Conservation (phyloP, 495 filamentous ascomycete genomes). For the Talaromyces liani region DNA sequence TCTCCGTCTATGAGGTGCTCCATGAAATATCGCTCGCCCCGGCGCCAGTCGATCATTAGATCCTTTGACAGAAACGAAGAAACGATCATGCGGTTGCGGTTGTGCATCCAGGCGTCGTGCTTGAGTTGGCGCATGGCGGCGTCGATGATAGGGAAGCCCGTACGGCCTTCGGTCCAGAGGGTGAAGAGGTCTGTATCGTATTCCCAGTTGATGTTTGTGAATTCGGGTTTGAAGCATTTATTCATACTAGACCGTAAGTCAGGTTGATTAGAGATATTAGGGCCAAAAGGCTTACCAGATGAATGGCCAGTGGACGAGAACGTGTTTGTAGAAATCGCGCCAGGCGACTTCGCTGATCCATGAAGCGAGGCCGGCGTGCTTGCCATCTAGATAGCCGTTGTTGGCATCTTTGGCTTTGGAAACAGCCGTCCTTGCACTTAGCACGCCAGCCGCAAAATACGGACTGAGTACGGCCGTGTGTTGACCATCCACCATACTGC, state of each 20-base stretch:
- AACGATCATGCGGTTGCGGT: constrained; percentile 81
- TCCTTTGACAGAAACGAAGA: constrained; percentile 86
- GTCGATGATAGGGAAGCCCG: constrained; percentile 83
- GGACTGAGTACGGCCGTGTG: constrained; percentile 70
- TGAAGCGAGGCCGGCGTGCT: constrained; percentile 55
- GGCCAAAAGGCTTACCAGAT: constrained; percentile 50
- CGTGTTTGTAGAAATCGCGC: constrained; percentile 91
- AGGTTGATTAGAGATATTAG: not conserved
- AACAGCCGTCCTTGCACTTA: constrained; percentile 72
- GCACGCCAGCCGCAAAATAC: constrained; percentile 68
- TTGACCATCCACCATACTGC: constrained; percentile 53
- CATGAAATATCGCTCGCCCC: constrained; percentile 88
- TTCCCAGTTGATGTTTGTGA: constrained; percentile 76
- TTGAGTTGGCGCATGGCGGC: constrained; percentile 84
- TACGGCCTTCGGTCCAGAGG: constrained; percentile 70
- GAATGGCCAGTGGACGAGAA: constrained; percentile 80
- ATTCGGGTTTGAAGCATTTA: constrained; percentile 87
- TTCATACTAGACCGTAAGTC: constrained; percentile 57
- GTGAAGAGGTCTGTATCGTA: constrained; percentile 60
- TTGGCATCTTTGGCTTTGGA: constrained; percentile 59
- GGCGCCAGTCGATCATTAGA: constrained; percentile 82
- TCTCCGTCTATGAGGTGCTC: constrained; percentile 83
- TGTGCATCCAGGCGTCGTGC: constrained; percentile 75
- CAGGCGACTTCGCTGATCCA: constrained; percentile 91
- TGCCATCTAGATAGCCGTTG: constrained; percentile 61